Evolutionary conservation across 805 yeast genomes (phyloP).

Genomic region (Ogataea corticis): DNA sequence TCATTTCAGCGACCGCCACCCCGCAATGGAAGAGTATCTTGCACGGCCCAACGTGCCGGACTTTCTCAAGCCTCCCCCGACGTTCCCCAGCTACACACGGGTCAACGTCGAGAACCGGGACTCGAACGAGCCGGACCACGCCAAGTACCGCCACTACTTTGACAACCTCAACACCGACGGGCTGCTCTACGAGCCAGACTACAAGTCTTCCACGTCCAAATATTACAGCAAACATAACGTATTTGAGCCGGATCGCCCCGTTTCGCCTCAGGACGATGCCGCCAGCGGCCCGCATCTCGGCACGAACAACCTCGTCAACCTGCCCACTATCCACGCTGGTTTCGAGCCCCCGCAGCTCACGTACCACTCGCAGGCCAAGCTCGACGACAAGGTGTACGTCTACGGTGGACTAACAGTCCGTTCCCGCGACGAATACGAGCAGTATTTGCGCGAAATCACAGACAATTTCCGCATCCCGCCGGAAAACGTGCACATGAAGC

Average conservation of each 20-base stretch:
- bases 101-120: constrained; percentile 4
- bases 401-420: constrained; percentile 46
- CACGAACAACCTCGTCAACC: constrained; percentile 26
- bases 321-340: constrained; percentile 40
- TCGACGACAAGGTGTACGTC: constrained; percentile 39
- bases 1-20: too few species aligned
- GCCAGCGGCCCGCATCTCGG: constrained; percentile 6
- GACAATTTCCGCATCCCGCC: constrained; percentile 35
- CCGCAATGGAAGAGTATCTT: constrained; percentile 25
- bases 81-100: constrained; percentile 19
- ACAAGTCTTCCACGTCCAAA: constrained; percentile 21
- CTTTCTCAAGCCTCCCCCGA: constrained; percentile 20
- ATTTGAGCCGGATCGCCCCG: constrained; percentile 12
- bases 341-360: constrained; percentile 42
- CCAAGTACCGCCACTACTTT: constrained; percentile 27
- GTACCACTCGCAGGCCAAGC: constrained; percentile 44
- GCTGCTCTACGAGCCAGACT: constrained; percentile 20
- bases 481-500: constrained; percentile 30
- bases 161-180: constrained; percentile 27
- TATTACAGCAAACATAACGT: constrained; percentile 26
- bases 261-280: not conserved
- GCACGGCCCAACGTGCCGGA: constrained; percentile 23
- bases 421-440: constrained; percentile 26
- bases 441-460: constrained; percentile 28
- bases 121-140: constrained; percentile 4